Base-by-base conservation (phyloP, 257 asterid genomes). In the Fraxinus cuspidata region DNA sequence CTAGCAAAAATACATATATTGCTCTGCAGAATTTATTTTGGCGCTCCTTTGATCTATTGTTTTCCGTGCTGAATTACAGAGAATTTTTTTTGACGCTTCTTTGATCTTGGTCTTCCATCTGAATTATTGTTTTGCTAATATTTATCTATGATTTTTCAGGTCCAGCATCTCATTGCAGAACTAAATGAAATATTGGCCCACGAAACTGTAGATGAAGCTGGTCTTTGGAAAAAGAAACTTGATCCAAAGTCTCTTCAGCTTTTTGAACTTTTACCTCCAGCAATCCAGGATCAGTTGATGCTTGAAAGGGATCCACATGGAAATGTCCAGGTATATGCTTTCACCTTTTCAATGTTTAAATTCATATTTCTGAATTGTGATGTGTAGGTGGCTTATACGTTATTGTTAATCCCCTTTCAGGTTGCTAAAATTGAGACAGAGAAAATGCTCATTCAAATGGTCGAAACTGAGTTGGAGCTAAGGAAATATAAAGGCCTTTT, bases 361-460 rank as follows among this genome's bases (percentile, higher is more conserved):
- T 38, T 73, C 8, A 2, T 44, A 47, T 75, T 6, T 53, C 28
- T 66, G 58, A 31, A 51, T 74, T 44, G 34, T 69, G 3, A 11
- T 11, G 6, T 72, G 65, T 80, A 38, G 32, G 34, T 76, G 56
- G 67, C 27, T 75, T 58, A 70, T 72, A 51, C 44, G 19, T 32
- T 28, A 53, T 35, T 69, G 34, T 51, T n/a, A 49, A 38, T 56
- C 4, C 69, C 2, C 69, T 74, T 81, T 49, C 82, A 88, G 96
- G 84, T 84, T 47, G 99, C 99, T 40, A 93, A 92, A 89, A 96
- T 96, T 71, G 99, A 96, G 80, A 89, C 96, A 3, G 94, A 91
- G 83, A 91, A 91, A 79, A 91, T 91, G 94, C 90, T 89, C 65
- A 88, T 89, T 84, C 92, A 91, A 81, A 89, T 91, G 96, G 96